Evolutionary conservation across 306 rosid species (phyloP).

Genomic region (Trichosanthes cucumerina): DNA sequence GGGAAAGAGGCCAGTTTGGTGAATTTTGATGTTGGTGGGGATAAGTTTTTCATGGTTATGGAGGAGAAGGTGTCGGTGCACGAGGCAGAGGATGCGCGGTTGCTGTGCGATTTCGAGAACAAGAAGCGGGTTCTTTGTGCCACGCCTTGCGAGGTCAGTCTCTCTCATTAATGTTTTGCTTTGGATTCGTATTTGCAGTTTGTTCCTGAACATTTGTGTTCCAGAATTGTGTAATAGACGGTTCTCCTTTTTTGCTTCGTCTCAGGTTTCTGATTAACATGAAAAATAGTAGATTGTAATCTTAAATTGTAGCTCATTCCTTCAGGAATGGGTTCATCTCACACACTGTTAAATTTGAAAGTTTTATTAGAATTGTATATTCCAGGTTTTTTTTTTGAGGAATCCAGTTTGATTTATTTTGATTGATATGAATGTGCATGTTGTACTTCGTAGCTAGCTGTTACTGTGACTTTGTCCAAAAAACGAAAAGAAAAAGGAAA

Average conservation of each 20-base stretch:
- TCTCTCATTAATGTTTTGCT: neutral
- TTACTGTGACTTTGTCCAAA: neutral
- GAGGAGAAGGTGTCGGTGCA: slow-evolving; percentile 59
- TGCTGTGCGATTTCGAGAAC: slow-evolving; percentile 51
- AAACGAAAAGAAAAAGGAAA: neutral
- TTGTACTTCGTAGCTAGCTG: neutral
- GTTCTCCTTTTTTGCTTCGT: neutral
- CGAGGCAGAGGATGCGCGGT: slow-evolving; percentile 66
- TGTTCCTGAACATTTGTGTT: neutral
- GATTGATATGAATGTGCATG: neutral
- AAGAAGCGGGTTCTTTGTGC: slow-evolving; percentile 48
- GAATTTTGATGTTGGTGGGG: slow-evolving; percentile 38
- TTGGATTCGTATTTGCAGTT: neutral
- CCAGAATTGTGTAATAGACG: neutral
- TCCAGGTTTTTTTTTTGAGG: neutral
- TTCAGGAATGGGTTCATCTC: neutral
- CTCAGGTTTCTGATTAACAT: neutral
- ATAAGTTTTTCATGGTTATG: slow-evolving; percentile 49
- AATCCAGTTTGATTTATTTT: neutral
- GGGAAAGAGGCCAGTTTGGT: slow-evolving; percentile 65
- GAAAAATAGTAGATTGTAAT: neutral
- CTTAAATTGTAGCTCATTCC: neutral
- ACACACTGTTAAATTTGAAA: neutral
- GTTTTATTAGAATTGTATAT: neutral
- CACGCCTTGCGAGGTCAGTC: slow-evolving; percentile 50